Conservation (phyloP, 495 filamentous ascomycete genomes). For the Daldinia vernicosa region DNA sequence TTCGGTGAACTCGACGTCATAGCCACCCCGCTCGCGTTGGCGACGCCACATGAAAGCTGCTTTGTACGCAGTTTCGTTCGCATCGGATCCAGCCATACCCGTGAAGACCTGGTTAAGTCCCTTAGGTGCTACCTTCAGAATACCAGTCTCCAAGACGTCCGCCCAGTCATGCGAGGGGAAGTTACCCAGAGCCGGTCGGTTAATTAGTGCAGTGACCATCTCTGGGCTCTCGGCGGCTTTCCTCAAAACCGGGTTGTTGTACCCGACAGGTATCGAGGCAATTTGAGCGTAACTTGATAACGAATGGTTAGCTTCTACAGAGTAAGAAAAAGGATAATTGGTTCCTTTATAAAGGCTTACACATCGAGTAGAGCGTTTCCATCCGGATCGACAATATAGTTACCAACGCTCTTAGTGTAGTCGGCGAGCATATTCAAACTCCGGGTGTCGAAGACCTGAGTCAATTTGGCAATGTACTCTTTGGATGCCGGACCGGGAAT, state of each 20-base stretch:
- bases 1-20: slow-evolving; percentile 80
- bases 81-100: slow-evolving; percentile 92
- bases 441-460: slow-evolving; percentile 91
- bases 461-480: slow-evolving; percentile 66
- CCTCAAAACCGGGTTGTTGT: slow-evolving; percentile 88
- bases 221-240: slow-evolving; percentile 76
- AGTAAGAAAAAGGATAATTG: not conserved
- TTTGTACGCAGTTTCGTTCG: slow-evolving; percentile 99
- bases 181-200: slow-evolving; percentile 94
- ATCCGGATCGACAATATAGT: slow-evolving; percentile 89
- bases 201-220: slow-evolving; percentile 86
- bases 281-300: slow-evolving; percentile 84
- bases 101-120: slow-evolving; percentile 97
- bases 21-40: slow-evolving; percentile 85
- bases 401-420: slow-evolving; percentile 76
- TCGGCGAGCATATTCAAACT: slow-evolving; percentile 93
- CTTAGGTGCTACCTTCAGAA: slow-evolving; percentile 88
- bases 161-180: slow-evolving; percentile 94
- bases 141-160: slow-evolving; percentile 82
- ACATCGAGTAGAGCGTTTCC: slow-evolving; percentile 83
- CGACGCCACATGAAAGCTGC: slow-evolving; percentile 98
- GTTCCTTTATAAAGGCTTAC: slow-evolving; percentile 61
- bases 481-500: slow-evolving; percentile 88
- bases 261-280: slow-evolving; percentile 95
- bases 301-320: slow-evolving; percentile 25